Evolutionary conservation across 2,329 filamentous ascomycete species (phyloP), one percentile per base, ranked within the genome.

Genomic region (Paramyrothecium roridum): DNA sequence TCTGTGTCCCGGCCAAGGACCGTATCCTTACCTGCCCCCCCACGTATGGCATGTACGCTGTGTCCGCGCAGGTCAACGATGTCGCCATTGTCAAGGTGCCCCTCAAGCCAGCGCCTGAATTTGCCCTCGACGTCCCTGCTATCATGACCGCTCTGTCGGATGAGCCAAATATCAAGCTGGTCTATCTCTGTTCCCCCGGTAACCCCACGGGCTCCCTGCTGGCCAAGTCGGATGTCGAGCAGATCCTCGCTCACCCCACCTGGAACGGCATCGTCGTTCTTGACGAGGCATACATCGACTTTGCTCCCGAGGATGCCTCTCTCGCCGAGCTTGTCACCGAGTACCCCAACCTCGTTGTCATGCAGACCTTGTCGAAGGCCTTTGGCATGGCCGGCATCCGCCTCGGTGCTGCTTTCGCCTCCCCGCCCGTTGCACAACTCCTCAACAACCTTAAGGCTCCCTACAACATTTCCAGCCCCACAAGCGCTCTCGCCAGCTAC

Each of bases 311-410:
- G 17, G 86, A 84, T 23, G 81, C 90, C 46, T 96, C 90, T 61
- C 81, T 98, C 23, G 93, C 95, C 23, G 90, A 96, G 73, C 96
- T 91, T 88, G 93, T 96, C 1, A 80, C 83, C 37, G 92, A 96
- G 67, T 96, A 90, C 85, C 93, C 93, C 52, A 99, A 99, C 72
- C 80, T 99, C 23, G 92, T 97, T 19, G 93, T 99, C 55, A 91
- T 98, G 90, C 95, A 99, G 79, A 99, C 95, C 1, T 81, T 98
- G n/a, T 96, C 90, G 66, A 99, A 99, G 73, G 95, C 92, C 0
- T 99, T 99, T 68, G 95, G 95, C 26, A 83, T 99, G 67, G 95
- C 95, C 3, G 95, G 93, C 52, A 96, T 99, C 68, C 83, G 95
- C 17, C 81, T 99, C 1, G 95, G 95, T 49, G 90, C 87, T 8